Evolutionary conservation across 176 grass and related monocot species (phyloP).

Genomic region (Saccharum spontaneum): DNA sequence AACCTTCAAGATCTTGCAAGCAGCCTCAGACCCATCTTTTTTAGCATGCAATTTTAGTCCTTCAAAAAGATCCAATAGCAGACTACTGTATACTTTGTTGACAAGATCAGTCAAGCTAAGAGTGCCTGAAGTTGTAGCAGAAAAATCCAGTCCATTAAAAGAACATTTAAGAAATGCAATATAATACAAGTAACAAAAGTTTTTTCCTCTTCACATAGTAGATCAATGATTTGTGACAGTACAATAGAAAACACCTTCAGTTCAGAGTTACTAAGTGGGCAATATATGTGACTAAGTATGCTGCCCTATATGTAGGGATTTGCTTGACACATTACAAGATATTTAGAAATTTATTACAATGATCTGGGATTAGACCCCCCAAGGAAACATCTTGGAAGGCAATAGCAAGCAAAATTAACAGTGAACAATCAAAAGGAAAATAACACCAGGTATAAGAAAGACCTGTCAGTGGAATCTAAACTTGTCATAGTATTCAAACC

Average conservation of each 20-base stretch:
- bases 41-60: conserved; percentile 72
- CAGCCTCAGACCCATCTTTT: conserved; percentile 54
- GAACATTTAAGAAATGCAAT: neutral
- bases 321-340: neutral
- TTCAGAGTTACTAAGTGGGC: neutral
- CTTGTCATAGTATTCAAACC: neutral
- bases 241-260: neutral
- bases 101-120: conserved; percentile 69
- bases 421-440: neutral
- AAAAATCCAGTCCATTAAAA: conserved; percentile 16
- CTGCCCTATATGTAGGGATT: neutral
- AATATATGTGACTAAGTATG: conserved; percentile 2
- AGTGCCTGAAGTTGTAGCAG: conserved; percentile 56
- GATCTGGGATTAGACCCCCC: neutral
- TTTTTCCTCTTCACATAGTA: neutral
- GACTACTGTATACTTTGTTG: conserved; percentile 57
- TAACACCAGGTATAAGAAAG: neutral
- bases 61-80: conserved; percentile 64
- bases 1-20: conserved; percentile 83
- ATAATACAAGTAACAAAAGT: conserved; percentile 6
- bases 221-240: conserved; percentile 7
- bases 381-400: neutral
- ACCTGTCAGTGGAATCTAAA: neutral
- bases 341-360: neutral
- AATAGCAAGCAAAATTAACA: neutral